These are phyloP conservation scores for Hibiscus mutabilis DNA, from an alignment of 345 rosid species.

Conservation along the genomic window DNA sequence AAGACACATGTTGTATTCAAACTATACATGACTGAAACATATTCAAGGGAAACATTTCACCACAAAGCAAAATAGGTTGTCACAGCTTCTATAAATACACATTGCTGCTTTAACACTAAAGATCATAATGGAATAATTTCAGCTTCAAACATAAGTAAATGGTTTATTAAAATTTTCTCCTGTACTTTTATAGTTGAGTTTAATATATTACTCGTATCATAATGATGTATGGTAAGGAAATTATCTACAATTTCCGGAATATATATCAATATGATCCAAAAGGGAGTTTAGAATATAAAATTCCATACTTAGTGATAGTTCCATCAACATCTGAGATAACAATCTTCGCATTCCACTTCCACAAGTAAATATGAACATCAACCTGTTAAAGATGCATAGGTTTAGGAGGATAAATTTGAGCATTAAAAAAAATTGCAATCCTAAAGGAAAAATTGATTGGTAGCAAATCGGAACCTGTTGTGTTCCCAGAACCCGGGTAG, in stretches of 20 bases:
- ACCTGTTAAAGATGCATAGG: slow-evolving; percentile 38
- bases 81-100: background rate
- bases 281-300: slow-evolving; percentile 5
- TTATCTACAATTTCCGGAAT: slow-evolving; percentile 3
- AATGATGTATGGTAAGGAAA: background rate
- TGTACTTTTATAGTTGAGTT: background rate
- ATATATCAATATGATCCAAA: background rate
- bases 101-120: background rate
- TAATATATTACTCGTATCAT: background rate
- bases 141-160: background rate
- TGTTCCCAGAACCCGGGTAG: slow-evolving; percentile 76
- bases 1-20: too few relatives aligned
- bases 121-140: background rate
- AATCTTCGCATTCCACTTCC: slow-evolving; percentile 90
- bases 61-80: background rate
- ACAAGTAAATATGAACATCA: slow-evolving; percentile 81
- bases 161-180: background rate
- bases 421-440: background rate
- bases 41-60: background rate
- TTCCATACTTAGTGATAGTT: slow-evolving; percentile 77
- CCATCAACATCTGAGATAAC: slow-evolving; percentile 96
- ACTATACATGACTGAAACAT: background rate
- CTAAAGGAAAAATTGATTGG: background rate
- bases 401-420: slow-evolving; percentile 7
- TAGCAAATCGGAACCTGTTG: slow-evolving; percentile 52